Base-by-base conservation (phyloP, 2,329 filamentous ascomycete species). In the Colletotrichum lentis region DNA sequence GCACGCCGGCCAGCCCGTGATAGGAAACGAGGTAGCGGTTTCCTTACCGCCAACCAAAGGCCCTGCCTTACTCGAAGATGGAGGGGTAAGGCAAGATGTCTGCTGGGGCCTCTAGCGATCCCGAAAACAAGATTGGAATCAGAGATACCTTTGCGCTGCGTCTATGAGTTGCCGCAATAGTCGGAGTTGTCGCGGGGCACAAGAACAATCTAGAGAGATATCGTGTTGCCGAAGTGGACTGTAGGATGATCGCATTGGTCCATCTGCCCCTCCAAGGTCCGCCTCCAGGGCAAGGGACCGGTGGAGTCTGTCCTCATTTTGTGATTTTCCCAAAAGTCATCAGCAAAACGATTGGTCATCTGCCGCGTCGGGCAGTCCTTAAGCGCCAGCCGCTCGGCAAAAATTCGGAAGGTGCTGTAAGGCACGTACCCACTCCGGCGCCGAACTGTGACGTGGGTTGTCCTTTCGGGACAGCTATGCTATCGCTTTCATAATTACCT, bases 381-480 rank as follows among this genome's bases (percentile, higher is more conserved):
- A 39, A 24, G 27, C 39, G 62, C 44, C 18, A 35, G 27, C 55
- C 37, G 20, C 62, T 20, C 66, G 66, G 66, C 20, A 46, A 16
- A 61, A 56, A 7, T n/a, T 69, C 66, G 66, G 66, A 57, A 27
- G 5, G 7, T 6, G n/a, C 8, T 12, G 3, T 12, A 27, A 20
- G 4, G 22, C 49, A 66, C 55, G 66, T 69, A 50, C 43, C n/a
- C 50, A 3, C 16, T 10, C 11, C 20, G 50, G 43, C 55, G 50
- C 27, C 18, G 41, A 35, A 49, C 39, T 59, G 66, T 69, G 66
- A 69, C 66, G 66, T 69, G 62, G 62, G 62, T 63, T 67, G 64
- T 62, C 46, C 56, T 64, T 64, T 69, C 11, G 60, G 60, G 66
- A 69, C 66, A 69, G 66, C 55, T 69, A 27, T 69, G 49, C 65